phyloP scores from a whole-genome alignment of 257 asterid species.

The Euphrasia confusa region DNA sequence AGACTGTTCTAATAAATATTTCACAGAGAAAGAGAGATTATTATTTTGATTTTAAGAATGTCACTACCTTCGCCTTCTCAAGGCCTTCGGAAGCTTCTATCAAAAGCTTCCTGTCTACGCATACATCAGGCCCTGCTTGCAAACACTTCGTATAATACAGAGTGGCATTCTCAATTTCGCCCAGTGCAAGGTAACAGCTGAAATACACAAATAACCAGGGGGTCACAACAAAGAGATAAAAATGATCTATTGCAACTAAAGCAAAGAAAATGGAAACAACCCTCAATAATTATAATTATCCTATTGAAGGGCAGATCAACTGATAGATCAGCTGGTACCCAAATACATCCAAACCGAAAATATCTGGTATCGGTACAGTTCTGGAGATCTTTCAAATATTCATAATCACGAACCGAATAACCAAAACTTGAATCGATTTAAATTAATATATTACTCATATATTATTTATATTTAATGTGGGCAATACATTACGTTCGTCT shows the following conservation, averaged over 20 bases:
- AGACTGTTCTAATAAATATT: conserved; percentile 9
- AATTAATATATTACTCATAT: no score
- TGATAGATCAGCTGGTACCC: not conserved
- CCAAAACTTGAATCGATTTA: no score
- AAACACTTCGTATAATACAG: conserved; percentile 68
- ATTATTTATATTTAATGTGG: no score
- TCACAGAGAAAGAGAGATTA: conserved; percentile 11
- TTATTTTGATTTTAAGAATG: conserved; percentile 2
- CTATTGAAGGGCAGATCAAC: conserved; percentile 12
- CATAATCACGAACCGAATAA: no score
- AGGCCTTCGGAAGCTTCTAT: conserved; percentile 92
- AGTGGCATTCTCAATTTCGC: conserved; percentile 80
- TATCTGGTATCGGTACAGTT: no score
- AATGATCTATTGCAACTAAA: not conserved
- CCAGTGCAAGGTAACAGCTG: conserved; percentile 93
- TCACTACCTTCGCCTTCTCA: conserved; percentile 66
- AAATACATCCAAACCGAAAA: no score
- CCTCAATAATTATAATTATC: conserved; percentile 17
- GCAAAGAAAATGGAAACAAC: conserved; percentile 11
- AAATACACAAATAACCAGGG: conserved; percentile 21
- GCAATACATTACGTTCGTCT: no score
- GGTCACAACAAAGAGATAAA: conserved; percentile 12
- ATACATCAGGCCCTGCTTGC: conserved; percentile 68
- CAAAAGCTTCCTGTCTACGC: conserved; percentile 65
- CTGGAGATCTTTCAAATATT: no score